Base-by-base conservation (phyloP, 345 rosid species). In the Moricandia moricandioides region DNA sequence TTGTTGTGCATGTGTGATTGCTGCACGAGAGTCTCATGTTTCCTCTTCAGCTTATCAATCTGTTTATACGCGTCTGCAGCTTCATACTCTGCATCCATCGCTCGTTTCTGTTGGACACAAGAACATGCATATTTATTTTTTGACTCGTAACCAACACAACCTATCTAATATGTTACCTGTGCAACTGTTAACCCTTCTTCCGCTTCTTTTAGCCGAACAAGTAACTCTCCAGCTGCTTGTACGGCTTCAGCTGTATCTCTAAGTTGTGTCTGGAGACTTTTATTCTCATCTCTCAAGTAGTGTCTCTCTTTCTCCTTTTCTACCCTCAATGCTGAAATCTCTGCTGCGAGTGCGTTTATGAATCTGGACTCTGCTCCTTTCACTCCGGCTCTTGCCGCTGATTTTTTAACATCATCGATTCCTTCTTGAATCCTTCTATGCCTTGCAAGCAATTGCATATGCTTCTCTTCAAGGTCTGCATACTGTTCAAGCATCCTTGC, bases 181-280 rank as follows among this genome's bases (percentile, higher is more conserved):
- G 92, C 89, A 65, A 74, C 71, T 65, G 67, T 85, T 49, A 87
- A 84, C 78, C 90, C 90, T 80, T 92, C 91, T 81, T 95, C 98
- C 63, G 98, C 90, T 83, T 95, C 98, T 81, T 89, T 95, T 62
- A 95, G 91, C 74, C 98, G 84, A 67, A 86, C 96, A 54, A 95
- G 97, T 65, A 95, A 80, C 80, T 95, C 99, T 8, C 99, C 93
- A 0, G 98, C 98, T 10, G 98, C 98, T 76, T 91, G 87, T 65
- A 92, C 98, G 69, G 99, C 99, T 83, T 92, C 96, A 69, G 94
- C 97, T 56, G 98, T 95, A 80, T 95, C 99, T 70, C 87, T 86
- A 73, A 95, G 70, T 70, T 90, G 99, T 78, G 94, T 76, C 78
- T 92, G 87, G 78, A 95, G 97, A 58, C 88, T 94, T 75, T 73